Evolutionary conservation across 1,139 yeast genomes (phyloP).

Genomic region (Suzukiozyma palmioleophila): DNA sequence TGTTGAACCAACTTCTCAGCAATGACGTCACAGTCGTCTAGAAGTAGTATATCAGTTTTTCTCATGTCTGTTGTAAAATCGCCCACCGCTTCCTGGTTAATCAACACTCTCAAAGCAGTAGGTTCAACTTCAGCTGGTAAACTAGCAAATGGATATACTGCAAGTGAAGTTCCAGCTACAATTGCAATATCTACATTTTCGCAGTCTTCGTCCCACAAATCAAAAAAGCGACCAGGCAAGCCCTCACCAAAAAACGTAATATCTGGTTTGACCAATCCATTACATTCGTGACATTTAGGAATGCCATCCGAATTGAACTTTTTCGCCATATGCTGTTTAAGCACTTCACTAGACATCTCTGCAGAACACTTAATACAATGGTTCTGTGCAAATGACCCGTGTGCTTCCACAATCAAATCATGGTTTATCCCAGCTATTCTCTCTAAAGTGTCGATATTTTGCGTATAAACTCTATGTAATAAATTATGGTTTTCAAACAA

Average conservation of each 20-base stretch:
- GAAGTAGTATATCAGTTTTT: conserved; percentile 52
- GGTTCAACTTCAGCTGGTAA: conserved; percentile 62
- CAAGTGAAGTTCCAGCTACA: conserved; percentile 88
- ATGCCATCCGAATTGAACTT: conserved; percentile 32
- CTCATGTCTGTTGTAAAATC: conserved; percentile 50
- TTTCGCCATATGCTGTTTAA: conserved; percentile 40
- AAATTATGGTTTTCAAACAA: conserved; percentile 59
- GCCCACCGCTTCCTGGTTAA: conserved; percentile 78
- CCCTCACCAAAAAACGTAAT: conserved; percentile 92
- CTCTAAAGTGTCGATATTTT: conserved; percentile 89
- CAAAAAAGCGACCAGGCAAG: conserved; percentile 66
- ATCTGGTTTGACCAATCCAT: conserved; percentile 83
- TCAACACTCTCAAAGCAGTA: conserved; percentile 53
- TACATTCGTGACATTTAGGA: conserved; percentile 52
- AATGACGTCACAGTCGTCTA: conserved; percentile 62
- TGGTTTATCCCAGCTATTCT: conserved; percentile 72
- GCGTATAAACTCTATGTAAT: conserved; percentile 75
- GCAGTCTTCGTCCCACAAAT: conserved; percentile 61
- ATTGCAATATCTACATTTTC: conserved; percentile 65
- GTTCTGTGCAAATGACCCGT: conserved; percentile 84
- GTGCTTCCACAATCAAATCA: conserved; percentile 78
- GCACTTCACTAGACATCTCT: conserved; percentile 48
- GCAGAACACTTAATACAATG: conserved; percentile 74
- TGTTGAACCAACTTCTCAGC: conserved; percentile 48
- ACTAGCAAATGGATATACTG: conserved; percentile 86